phyloP scores from a whole-genome alignment of 495 filamentous ascomycete genomes.

The Chaetomidium leptoderma region DNA sequence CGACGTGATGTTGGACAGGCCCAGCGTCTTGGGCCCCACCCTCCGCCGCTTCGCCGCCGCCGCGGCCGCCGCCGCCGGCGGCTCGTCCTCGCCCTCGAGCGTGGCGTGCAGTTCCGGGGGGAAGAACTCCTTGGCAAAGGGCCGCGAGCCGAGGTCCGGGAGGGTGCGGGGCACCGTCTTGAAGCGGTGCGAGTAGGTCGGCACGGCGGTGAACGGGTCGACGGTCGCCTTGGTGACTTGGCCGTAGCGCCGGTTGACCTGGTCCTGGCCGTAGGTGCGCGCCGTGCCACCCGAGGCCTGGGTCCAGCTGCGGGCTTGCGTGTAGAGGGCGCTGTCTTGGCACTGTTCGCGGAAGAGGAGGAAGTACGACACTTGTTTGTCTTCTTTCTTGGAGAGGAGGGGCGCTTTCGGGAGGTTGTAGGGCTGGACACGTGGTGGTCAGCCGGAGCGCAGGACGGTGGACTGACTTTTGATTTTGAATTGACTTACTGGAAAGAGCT shows the following conservation, averaged over 20 bases:
- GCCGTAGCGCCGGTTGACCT: slow-evolving; percentile 49
- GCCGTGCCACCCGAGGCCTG: slow-evolving; percentile 16
- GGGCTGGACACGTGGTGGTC: slow-evolving; percentile 19
- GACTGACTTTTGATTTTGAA: background rate
- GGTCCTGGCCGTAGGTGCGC: slow-evolving; percentile 45
- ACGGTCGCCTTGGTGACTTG: slow-evolving; percentile 43
- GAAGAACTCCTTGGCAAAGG: slow-evolving; percentile 48
- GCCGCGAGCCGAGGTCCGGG: slow-evolving; percentile 42
- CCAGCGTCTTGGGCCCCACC: slow-evolving; percentile 27
- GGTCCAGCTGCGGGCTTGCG: slow-evolving; percentile 32
- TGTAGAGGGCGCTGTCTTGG: slow-evolving; percentile 49
- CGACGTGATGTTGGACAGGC: slow-evolving; percentile 31
- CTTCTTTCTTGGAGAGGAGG: slow-evolving; percentile 38
- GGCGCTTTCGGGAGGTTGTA: slow-evolving; percentile 42
- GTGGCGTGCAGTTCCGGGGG: slow-evolving; percentile 50
- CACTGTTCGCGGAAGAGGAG: slow-evolving; percentile 45
- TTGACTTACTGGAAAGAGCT: slow-evolving; percentile 40
- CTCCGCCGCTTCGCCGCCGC: slow-evolving; percentile 30
- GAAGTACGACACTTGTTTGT: slow-evolving; percentile 42
- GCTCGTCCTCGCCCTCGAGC: slow-evolving; percentile 42
- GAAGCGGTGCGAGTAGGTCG: slow-evolving; percentile 48
- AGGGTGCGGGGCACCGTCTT: slow-evolving; percentile 40
- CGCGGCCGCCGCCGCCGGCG: slow-evolving; percentile 7
- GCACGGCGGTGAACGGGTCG: slow-evolving; percentile 50
- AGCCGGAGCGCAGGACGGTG: background rate